Conservation (phyloP, 805 yeast species). For the Yarrowia sp. region DNA sequence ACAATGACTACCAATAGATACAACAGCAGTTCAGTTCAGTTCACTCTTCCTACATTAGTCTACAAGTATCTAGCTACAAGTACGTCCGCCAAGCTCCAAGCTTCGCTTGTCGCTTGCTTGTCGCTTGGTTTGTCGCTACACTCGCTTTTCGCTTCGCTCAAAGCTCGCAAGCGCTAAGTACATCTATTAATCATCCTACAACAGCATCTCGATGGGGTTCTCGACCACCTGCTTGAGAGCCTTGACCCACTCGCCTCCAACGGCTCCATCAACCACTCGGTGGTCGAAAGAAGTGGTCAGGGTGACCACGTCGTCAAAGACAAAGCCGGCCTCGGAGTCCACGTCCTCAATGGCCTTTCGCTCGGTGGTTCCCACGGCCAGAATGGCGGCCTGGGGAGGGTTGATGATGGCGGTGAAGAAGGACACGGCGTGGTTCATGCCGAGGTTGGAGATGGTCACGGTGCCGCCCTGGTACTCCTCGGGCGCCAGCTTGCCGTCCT, state of each 20-base stretch:
- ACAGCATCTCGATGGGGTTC: slow-evolving; percentile 92
- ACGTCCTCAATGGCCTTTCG: slow-evolving; percentile 93
- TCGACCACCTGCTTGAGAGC: slow-evolving; percentile 90
- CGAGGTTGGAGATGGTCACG: slow-evolving; percentile 96
- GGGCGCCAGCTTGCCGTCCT: slow-evolving; percentile 88
- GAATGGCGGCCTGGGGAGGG: slow-evolving; percentile 95
- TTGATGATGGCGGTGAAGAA: slow-evolving; percentile 95
- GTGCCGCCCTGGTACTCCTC: slow-evolving; percentile 99
- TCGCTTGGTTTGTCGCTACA: too few relatives aligned
- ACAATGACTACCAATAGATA: too few relatives aligned
- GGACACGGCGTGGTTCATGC: slow-evolving; percentile 95
- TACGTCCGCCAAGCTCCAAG: too few relatives aligned
- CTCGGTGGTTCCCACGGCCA: slow-evolving; percentile 93
- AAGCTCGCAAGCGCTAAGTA: too few relatives aligned
- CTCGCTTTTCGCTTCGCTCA: too few relatives aligned
- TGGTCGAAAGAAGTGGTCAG: slow-evolving; percentile 98
- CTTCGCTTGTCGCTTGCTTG: too few relatives aligned
- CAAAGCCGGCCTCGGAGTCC: slow-evolving; percentile 87
- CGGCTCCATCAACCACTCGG: slow-evolving; percentile 96
- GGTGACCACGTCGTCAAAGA: slow-evolving; percentile 88
- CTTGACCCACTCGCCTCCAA: slow-evolving; percentile 95
- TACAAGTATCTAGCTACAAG: too few relatives aligned
- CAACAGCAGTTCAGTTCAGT: too few relatives aligned
- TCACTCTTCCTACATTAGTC: too few relatives aligned
- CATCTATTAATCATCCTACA: too few relatives aligned